phyloP scores from a whole-genome alignment of 2,329 filamentous ascomycete species.

The Ophiostoma tasmaniense region DNA sequence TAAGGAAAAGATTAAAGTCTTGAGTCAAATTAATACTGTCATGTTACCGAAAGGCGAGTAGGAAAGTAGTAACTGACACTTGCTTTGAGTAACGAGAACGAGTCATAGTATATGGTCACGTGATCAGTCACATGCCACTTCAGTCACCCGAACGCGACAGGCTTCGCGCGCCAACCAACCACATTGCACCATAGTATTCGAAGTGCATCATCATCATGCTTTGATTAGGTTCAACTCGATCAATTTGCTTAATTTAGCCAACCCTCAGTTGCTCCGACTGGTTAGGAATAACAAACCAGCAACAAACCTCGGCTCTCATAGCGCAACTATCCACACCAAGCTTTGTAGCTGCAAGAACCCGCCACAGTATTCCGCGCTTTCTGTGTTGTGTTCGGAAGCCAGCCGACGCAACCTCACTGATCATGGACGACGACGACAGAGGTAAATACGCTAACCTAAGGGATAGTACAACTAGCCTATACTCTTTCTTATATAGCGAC shows the following conservation, averaged over 20 bases:
- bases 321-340: neutral
- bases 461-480: neutral
- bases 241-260: neutral
- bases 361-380: neutral
- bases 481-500: neutral
- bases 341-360: neutral
- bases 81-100: too few species aligned
- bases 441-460: conserved; percentile 15
- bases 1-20: too few species aligned
- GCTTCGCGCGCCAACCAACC: neutral
- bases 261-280: neutral
- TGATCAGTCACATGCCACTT: neutral
- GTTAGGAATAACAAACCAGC: neutral
- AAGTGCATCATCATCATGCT: neutral
- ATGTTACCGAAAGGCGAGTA: too few species aligned
- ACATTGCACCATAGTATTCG: neutral
- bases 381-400: neutral
- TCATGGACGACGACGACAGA: conserved; percentile 27
- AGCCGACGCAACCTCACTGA: neutral
- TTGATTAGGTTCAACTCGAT: neutral
- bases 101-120: neutral
- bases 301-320: neutral
- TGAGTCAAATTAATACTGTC: too few species aligned
- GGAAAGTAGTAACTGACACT: too few species aligned
- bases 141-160: neutral